Conservation (phyloP, 1,139 yeast genomes). For the Yamadazyma epiphylla region DNA sequence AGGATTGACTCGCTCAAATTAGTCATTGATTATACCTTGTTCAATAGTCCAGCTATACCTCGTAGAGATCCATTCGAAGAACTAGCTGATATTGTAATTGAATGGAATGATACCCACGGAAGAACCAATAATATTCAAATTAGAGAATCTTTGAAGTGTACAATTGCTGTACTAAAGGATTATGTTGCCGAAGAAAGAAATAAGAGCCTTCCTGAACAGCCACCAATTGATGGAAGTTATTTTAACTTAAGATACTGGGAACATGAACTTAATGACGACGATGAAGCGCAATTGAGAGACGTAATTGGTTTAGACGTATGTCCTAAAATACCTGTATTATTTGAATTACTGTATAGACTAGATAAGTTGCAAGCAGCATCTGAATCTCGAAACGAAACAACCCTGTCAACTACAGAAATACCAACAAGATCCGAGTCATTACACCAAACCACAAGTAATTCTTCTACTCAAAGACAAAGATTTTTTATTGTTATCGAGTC, state of each 20-base stretch:
- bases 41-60: conserved; percentile 16
- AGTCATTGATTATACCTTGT: conserved; percentile 21
- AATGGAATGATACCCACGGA: conserved; percentile 14
- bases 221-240: conserved; percentile 11
- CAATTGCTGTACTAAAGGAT: conserved; percentile 19
- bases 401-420: too few species aligned
- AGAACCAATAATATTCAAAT: conserved; percentile 9
- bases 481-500: conserved; percentile 16
- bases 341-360: conserved; percentile 13
- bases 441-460: neutral
- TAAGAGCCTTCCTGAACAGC: conserved; percentile 7
- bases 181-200: conserved; percentile 15
- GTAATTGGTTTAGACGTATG: conserved; percentile 26
- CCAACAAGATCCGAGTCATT: too few species aligned
- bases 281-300: conserved; percentile 13
- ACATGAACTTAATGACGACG: conserved; percentile 10
- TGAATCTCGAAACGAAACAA: conserved; percentile 1
- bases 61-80: conserved; percentile 20
- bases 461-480: conserved; percentile 1
- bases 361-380: neutral
- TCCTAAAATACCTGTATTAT: conserved; percentile 19
- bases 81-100: conserved; percentile 20
- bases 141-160: conserved; percentile 22
- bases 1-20: conserved; percentile 12
- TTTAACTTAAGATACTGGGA: conserved; percentile 12